phyloP scores from a whole-genome alignment of 148 eudicot species.

The Nyssa sinensis region DNA sequence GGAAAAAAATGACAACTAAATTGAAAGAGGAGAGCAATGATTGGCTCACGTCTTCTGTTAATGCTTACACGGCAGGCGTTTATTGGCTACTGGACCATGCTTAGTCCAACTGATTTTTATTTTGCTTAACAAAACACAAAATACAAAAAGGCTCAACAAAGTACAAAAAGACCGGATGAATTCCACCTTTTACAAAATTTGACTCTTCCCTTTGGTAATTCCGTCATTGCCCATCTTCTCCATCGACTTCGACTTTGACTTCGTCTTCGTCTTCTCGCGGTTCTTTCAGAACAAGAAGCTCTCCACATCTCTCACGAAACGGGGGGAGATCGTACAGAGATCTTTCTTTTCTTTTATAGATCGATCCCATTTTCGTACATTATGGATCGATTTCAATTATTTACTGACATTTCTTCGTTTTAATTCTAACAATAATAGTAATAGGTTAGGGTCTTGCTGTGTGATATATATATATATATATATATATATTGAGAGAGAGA shows the following conservation, averaged over 20 bases:
- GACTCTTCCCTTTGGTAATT: not conserved
- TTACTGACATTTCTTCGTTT: not conserved
- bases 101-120: not conserved
- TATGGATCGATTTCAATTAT: not conserved
- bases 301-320: not conserved
- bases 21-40: too few species aligned
- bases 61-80: not conserved
- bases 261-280: conserved; percentile 11
- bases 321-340: not conserved
- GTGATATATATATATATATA: not conserved
- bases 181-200: not conserved
- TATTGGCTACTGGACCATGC: not conserved
- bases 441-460: not conserved
- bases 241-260: too few species aligned
- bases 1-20: too few species aligned
- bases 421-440: not conserved
- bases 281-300: not conserved
- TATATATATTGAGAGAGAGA: not conserved
- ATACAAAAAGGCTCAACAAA: not conserved
- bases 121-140: not conserved
- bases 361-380: not conserved
- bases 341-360: not conserved
- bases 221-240: not conserved
- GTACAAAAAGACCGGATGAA: too few species aligned
- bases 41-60: not conserved